Base-by-base conservation (phyloP, 2,329 filamentous ascomycete species). In the Trichoderma sp. region DNA sequence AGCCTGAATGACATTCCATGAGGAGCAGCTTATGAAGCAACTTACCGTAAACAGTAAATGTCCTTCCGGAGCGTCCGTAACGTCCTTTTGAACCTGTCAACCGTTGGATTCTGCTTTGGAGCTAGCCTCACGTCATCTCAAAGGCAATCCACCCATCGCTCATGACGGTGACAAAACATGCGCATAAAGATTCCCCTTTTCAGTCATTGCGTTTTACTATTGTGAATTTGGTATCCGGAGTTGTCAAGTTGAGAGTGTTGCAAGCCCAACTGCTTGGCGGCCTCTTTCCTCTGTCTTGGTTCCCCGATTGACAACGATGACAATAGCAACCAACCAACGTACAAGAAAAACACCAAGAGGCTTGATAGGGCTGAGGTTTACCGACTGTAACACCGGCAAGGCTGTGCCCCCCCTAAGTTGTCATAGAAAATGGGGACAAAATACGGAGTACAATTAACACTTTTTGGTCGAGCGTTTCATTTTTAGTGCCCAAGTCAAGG, bases 1-100 rank as follows among this genome's bases (percentile, higher is more conserved):
- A 68, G 55, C 55, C 55, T 23, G 3, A 34, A 34, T 61, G 36
- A 47, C 66, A 68, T 50, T 50, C 8, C 32, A 5, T 39, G 64
- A 66, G 50, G 20, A 67, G 32, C 47, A 58, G 43, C 63, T 65
- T 65, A 32, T 39, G 12, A 36, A 7, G 30, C n/a, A 36, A 43
- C 55, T 59, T 68, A 39, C 66, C 66, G 11, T 28, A 61, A 68
- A 32, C n/a, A 68, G 66, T 28, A 61, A 68, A 58, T 28, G 53
- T 12, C 36, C 23, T 26, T 47, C 36, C 66, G 66, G 32, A 23
- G 55, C 36, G 66, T 68, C 66, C 66, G 66, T 36, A 15, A 20
- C 23, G 32, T 43, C 20, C 17, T 26, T 43, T 34, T 26, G 28
- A 43, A 23, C 4, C 15, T 36, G 4, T 23, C 36, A 47, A 47